These are phyloP conservation scores for Fagopyrum homotropicum DNA, from an alignment of 148 eudicot genomes.

Conservation along the genomic window DNA sequence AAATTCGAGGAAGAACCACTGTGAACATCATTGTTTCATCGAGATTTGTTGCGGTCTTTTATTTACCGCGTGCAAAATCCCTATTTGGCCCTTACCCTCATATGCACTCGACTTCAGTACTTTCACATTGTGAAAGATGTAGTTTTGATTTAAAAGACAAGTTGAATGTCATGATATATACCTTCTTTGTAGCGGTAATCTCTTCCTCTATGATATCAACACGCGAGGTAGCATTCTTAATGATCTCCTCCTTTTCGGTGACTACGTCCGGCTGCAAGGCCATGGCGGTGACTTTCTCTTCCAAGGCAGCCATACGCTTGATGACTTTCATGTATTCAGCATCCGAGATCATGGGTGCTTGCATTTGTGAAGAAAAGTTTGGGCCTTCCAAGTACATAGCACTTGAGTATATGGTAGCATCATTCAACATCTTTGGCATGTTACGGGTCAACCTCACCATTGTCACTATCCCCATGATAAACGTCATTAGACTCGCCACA, in stretches of 20 bases:
- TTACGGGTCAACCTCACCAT: conserved; percentile 38
- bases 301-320: conserved; percentile 49
- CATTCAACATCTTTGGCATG: conserved; percentile 37
- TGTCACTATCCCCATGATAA: conserved; percentile 43
- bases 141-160: neutral
- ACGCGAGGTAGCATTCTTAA: conserved; percentile 33
- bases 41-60: no score
- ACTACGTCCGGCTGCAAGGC: conserved; percentile 36
- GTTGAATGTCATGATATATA: neutral
- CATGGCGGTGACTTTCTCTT: conserved; percentile 39
- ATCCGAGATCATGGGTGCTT: conserved; percentile 30
- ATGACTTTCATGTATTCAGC: conserved; percentile 42
- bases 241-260: conserved; percentile 41
- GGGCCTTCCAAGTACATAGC: conserved; percentile 30
- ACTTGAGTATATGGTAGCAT: conserved; percentile 29
- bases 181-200: conserved; percentile 44
- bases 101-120: no score
- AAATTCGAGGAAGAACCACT: no score
- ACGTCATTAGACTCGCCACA: conserved; percentile 36
- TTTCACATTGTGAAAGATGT: no score
- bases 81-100: no score
- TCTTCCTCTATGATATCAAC: conserved; percentile 43
- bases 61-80: no score
- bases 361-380: conserved; percentile 15
- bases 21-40: no score